These are phyloP conservation scores for Onygenales sp. DNA, from an alignment of 2,329 filamentous ascomycete species.

Conservation along the genomic window DNA sequence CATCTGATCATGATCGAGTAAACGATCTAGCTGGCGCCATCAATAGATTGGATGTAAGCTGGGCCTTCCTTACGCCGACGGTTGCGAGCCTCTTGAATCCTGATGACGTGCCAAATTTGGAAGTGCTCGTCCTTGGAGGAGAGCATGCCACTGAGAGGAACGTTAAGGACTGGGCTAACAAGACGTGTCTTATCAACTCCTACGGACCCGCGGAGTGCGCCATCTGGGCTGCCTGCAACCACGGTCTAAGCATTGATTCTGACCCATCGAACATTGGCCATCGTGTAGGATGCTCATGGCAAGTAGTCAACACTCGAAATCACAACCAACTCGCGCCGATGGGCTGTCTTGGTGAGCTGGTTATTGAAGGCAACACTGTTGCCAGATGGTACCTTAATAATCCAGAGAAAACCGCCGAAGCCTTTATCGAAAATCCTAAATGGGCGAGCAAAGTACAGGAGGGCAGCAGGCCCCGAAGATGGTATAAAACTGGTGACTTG, in stretches of 20 bases:
- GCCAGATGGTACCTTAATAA: constrained; percentile 74
- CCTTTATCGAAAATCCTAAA: constrained; percentile 61
- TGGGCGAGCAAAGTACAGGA: constrained; percentile 39
- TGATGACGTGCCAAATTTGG: constrained; percentile 55
- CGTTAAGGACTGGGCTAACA: constrained; percentile 56
- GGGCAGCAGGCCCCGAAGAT: constrained; percentile 50
- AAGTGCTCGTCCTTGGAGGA: constrained; percentile 71
- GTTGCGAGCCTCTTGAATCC: constrained; percentile 67
- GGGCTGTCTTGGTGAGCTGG: constrained; percentile 67
- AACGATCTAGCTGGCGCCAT: constrained; percentile 61
- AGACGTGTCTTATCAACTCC: constrained; percentile 58
- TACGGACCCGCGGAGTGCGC: constrained; percentile 66
- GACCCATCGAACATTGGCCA: constrained; percentile 11
- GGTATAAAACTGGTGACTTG: constrained; percentile 81
- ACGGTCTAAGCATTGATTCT: neutral
- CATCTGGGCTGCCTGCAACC: constrained; percentile 14
- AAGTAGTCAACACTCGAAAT: constrained; percentile 22
- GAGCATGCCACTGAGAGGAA: constrained; percentile 69
- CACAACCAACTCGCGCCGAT: constrained; percentile 33
- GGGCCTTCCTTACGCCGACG: constrained; percentile 77
- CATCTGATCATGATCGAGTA: constrained; percentile 63
- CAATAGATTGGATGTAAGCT: constrained; percentile 55
- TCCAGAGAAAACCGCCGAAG: constrained; percentile 58
- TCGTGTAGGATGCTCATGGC: constrained; percentile 13
- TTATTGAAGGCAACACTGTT: constrained; percentile 68